These are phyloP conservation scores for Persicaria tinctoria DNA, from an alignment of 148 eudicot genomes.

Conservation along the genomic window DNA sequence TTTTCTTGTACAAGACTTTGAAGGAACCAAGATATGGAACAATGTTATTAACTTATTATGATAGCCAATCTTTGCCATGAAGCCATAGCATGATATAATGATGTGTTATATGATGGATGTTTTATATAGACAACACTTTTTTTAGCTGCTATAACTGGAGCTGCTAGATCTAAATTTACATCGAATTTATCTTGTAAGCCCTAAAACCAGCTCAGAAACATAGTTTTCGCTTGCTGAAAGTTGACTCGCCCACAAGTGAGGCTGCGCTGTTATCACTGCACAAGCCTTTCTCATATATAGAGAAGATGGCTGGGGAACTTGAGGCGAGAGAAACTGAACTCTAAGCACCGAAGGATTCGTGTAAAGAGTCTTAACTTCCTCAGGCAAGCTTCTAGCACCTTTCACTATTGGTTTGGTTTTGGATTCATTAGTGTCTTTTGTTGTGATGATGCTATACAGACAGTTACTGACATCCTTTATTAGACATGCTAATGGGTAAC, in stretches of 20 bases:
- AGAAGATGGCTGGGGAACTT: not conserved
- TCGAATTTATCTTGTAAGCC: not conserved
- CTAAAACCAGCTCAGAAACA: not conserved
- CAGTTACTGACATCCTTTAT: too few relatives aligned
- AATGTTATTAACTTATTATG: not conserved
- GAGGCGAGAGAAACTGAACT: not conserved
- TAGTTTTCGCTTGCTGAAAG: too few relatives aligned
- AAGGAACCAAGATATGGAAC: not conserved
- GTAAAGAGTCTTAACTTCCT: not conserved
- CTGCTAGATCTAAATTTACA: not conserved
- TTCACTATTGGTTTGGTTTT: not conserved
- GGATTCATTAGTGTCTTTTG: not conserved
- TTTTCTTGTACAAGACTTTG: not conserved
- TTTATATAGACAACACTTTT: not conserved
- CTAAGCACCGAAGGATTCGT: not conserved
- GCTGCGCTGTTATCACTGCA: too few relatives aligned
- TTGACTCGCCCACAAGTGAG: too few relatives aligned
- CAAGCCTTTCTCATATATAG: too few relatives aligned
- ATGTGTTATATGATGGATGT: too few relatives aligned
- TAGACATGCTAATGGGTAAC: too few relatives aligned
- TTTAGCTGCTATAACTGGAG: not conserved
- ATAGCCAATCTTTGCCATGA: not conserved
- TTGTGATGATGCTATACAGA: not conserved
- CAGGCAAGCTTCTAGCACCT: conserved; percentile 9
- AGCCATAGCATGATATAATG: too few relatives aligned